phyloP scores from a whole-genome alignment of 2,329 filamentous ascomycete species.

The Stylonectria norvegica region DNA sequence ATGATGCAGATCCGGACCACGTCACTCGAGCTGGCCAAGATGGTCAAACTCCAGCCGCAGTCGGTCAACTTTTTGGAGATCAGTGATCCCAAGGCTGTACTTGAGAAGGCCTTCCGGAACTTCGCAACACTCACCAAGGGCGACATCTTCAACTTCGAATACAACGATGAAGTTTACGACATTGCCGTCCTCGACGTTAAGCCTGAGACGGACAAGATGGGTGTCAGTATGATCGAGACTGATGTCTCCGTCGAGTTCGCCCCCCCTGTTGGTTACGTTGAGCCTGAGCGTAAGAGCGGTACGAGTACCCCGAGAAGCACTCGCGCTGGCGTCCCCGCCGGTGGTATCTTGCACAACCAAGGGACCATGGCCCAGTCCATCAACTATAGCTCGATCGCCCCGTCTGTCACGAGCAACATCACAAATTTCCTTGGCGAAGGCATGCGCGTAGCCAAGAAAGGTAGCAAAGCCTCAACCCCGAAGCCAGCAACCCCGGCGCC shows the following conservation, averaged over 20 bases:
- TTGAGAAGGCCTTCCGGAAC: constrained; percentile 94
- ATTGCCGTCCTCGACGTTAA: constrained; percentile 94
- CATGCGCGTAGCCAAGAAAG: constrained; percentile 82
- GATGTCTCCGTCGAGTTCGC: constrained; percentile 97
- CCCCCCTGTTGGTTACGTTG: constrained; percentile 87
- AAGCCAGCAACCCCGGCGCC: constrained; percentile 69
- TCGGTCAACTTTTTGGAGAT: constrained; percentile 93
- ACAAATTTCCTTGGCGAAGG: constrained; percentile 80
- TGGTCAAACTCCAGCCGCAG: constrained; percentile 97
- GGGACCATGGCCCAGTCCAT: constrained; percentile 98
- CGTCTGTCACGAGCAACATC: constrained; percentile 64
- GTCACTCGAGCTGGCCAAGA: constrained; percentile 80
- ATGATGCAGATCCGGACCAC: constrained; percentile 94
- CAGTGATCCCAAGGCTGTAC: constrained; percentile 91
- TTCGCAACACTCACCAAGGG: constrained; percentile 92
- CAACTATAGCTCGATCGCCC: constrained; percentile 89
- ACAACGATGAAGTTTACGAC: constrained; percentile 92
- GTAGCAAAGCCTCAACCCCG: constrained; percentile 61
- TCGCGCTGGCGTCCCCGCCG: constrained; percentile 60
- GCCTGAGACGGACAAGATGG: constrained; percentile 76
- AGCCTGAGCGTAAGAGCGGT: constrained; percentile 75
- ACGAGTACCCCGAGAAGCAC: constrained; percentile 78
- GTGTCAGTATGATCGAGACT: constrained; percentile 92
- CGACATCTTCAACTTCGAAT: constrained; percentile 92
- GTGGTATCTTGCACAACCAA: constrained; percentile 75